phyloP scores from a whole-genome alignment of 1,139 yeast genomes.

The Nakaseomyces delphensis region DNA sequence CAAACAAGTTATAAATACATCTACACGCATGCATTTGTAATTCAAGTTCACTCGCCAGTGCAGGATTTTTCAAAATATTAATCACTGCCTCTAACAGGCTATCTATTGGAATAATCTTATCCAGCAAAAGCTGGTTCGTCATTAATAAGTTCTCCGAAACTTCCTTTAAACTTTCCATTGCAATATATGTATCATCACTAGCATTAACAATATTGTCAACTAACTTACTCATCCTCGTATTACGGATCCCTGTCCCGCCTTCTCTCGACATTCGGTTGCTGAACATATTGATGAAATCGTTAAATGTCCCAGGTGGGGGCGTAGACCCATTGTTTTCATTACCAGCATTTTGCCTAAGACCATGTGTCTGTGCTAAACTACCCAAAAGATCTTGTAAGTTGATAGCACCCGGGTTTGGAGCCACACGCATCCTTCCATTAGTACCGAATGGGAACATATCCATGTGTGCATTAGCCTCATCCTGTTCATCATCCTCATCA shows the following conservation, averaged over 20 bases:
- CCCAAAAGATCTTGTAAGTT: conserved; percentile 20
- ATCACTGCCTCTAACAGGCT: conserved; percentile 50
- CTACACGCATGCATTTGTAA: conserved; percentile 77
- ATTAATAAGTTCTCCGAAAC: conserved; percentile 54
- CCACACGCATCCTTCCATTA: conserved; percentile 8
- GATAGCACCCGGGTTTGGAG: conserved; percentile 13
- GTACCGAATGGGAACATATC: conserved; percentile 4
- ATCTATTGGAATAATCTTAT: conserved; percentile 55
- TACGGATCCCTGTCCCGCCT: conserved; percentile 13
- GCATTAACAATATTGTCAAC: conserved; percentile 28
- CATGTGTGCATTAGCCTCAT: conserved; percentile 10
- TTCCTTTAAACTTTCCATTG: conserved; percentile 55
- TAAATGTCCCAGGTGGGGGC: conserved; percentile 9
- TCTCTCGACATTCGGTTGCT: conserved; percentile 32
- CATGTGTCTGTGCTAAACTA: conserved; percentile 16
- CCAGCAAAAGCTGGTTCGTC: conserved; percentile 60
- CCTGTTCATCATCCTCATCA: conserved; percentile 19
- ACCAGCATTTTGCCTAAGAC: conserved; percentile 14
- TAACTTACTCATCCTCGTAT: conserved; percentile 18
- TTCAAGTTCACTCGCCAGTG: conserved; percentile 60
- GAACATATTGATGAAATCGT: conserved; percentile 22
- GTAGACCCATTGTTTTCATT: conserved; percentile 19
- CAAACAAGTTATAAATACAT: conserved; percentile 73
- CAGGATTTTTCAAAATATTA: conserved; percentile 49
- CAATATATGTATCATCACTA: conserved; percentile 38